Evolutionary conservation across 116 monocot species (phyloP).

Genomic region (Zostera marina): DNA sequence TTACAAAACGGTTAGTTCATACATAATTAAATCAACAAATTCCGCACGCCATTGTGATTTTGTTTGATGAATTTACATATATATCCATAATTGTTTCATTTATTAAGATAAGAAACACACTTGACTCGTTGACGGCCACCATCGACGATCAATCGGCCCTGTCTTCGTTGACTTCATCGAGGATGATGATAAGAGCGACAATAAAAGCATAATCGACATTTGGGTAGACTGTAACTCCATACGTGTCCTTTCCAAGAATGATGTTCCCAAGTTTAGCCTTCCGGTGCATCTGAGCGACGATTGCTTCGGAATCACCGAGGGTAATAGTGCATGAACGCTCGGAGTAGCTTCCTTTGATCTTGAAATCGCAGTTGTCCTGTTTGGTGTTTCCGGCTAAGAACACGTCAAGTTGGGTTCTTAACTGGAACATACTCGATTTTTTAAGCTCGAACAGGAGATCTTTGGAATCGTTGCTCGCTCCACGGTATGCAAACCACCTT

Average conservation of each 20-base stretch:
- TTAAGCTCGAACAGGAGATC: constrained; percentile 24
- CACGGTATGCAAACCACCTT: constrained; percentile 28
- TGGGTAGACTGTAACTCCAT: constrained; percentile 27
- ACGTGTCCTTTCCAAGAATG: constrained; percentile 30
- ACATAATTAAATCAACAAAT: too few species aligned
- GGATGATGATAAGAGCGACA: constrained; percentile 12
- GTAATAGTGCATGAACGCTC: constrained; percentile 46
- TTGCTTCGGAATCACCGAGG: constrained; percentile 14
- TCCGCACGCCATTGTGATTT: too few species aligned
- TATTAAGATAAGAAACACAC: too few species aligned
- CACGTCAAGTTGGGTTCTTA: constrained; percentile 30
- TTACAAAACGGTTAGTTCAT: too few species aligned
- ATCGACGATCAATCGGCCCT: background rate
- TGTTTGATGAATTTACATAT: too few species aligned
- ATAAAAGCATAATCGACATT: constrained; percentile 47
- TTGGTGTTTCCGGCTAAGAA: constrained; percentile 17
- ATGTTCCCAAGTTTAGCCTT: constrained; percentile 19
- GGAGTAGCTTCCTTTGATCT: constrained; percentile 41
- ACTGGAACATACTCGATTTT: constrained; percentile 9
- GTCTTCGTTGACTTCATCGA: constrained; percentile 11
- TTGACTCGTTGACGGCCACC: too few species aligned
- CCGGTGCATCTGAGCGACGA: constrained; percentile 54
- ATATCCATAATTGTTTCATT: too few species aligned
- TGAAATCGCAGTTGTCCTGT: constrained; percentile 19
- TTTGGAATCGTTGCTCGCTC: constrained; percentile 19